Evolutionary conservation across 495 filamentous ascomycete species (phyloP).

Genomic region (Umbilicaria muhlenbergii): DNA sequence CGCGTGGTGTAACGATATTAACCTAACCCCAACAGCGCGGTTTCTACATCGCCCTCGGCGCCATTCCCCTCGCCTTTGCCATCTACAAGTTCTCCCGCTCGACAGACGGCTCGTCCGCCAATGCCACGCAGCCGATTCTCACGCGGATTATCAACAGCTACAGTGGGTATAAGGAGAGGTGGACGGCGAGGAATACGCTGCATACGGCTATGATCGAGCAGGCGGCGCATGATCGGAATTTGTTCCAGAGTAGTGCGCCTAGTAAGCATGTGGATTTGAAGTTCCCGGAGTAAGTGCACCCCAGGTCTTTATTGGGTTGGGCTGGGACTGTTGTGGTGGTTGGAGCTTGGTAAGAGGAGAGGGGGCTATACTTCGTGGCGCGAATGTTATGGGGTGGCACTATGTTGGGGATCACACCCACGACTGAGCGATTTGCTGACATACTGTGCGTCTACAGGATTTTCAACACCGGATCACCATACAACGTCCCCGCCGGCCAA

Average conservation of each 20-base stretch:
- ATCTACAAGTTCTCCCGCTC: constrained; percentile 37
- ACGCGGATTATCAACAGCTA: constrained; percentile 44
- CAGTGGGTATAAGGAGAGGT: constrained; percentile 27
- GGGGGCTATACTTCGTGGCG: background rate
- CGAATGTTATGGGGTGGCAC: background rate
- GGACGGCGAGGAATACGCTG: constrained; percentile 42
- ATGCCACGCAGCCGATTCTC: constrained; percentile 32
- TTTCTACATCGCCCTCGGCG: constrained; percentile 50
- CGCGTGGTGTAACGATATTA: no score
- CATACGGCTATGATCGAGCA: constrained; percentile 52
- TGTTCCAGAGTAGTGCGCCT: constrained; percentile 41
- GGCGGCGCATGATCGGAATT: constrained; percentile 48
- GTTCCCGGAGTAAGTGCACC: constrained; percentile 57
- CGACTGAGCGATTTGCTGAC: background rate
- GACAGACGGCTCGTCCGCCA: constrained; percentile 14
- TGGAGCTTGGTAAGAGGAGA: background rate
- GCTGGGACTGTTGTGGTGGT: background rate
- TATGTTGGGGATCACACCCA: background rate
- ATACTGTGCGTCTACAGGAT: constrained; percentile 22
- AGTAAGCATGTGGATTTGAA: constrained; percentile 34
- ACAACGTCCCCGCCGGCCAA: constrained; percentile 47
- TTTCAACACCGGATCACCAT: constrained; percentile 45
- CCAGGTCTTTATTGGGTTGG: no score
- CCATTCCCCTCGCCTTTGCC: constrained; percentile 38
- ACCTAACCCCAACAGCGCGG: constrained; percentile 27